phyloP scores from a whole-genome alignment of 2,329 filamentous ascomycete species.

The Ploettnerulaceae sp. region DNA sequence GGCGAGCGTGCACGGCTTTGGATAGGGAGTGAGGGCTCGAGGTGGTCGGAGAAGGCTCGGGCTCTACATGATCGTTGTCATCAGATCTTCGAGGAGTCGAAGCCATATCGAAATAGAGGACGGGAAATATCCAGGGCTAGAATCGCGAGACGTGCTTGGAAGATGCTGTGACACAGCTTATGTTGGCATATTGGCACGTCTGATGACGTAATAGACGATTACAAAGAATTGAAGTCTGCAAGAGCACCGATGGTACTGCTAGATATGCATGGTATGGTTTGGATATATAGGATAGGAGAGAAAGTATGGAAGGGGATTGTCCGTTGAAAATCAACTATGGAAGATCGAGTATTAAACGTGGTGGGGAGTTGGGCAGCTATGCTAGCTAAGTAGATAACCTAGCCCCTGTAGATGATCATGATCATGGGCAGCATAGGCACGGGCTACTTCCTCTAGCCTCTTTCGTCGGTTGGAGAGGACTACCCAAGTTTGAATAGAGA shows the following conservation, averaged over 20 bases:
- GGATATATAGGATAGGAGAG: neutral
- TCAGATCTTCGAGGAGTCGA: slow-evolving; percentile 21
- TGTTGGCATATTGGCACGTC: slow-evolving; percentile 2
- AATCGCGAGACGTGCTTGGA: slow-evolving; percentile 8
- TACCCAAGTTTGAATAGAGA: too few relatives aligned
- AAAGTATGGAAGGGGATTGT: neutral
- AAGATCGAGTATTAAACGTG: neutral
- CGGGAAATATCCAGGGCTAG: slow-evolving; percentile 1
- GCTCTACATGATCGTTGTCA: slow-evolving; percentile 12
- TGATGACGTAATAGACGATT: slow-evolving; percentile 5
- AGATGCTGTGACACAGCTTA: slow-evolving; percentile 1
- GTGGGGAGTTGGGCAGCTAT: slow-evolving; percentile 1
- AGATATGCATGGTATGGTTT: neutral
- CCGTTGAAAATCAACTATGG: neutral
- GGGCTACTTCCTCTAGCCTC: too few relatives aligned
- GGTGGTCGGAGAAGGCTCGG: slow-evolving; percentile 15
- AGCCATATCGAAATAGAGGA: slow-evolving; percentile 13
- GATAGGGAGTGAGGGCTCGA: slow-evolving; percentile 55
- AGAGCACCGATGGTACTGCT: neutral
- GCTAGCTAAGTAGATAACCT: neutral
- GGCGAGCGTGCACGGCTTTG: slow-evolving; percentile 63
- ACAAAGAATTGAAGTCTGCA: neutral
- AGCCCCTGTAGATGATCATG: slow-evolving; percentile 8
- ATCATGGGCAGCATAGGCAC: too few relatives aligned
- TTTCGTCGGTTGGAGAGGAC: too few relatives aligned